Percentiles rank a stretch among this genome's conserved stretches.
Evolutionary conservation across 129 eudicot species (phyloP).

Genomic region (Escallonia rubra): DNA sequence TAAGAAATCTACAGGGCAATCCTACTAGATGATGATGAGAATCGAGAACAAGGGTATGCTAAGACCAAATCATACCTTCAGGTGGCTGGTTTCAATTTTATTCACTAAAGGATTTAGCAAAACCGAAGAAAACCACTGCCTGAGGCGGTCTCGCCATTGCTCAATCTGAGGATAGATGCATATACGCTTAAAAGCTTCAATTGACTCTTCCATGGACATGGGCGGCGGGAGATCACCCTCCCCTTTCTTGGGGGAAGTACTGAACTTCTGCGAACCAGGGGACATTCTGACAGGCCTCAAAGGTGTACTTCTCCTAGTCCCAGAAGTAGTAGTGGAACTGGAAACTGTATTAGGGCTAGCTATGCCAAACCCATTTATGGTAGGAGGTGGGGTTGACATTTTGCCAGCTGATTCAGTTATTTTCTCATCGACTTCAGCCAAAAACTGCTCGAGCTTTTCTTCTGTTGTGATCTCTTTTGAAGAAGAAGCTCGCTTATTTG

Average conservation of each 20-base stretch:
- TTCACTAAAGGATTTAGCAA: slow-evolving; percentile 67
- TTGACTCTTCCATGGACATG: slow-evolving; percentile 91
- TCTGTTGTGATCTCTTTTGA: slow-evolving; percentile 72
- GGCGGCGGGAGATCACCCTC: slow-evolving; percentile 89
- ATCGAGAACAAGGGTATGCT: not conserved
- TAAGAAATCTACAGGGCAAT: too few species aligned
- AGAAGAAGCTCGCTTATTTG: slow-evolving; percentile 57
- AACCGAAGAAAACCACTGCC: slow-evolving; percentile 94
- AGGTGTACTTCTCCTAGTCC: slow-evolving; percentile 86
- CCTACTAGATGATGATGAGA: not conserved
- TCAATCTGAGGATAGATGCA: slow-evolving; percentile 93
- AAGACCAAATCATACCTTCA: slow-evolving; percentile 44
- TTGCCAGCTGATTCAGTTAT: slow-evolving; percentile 74
- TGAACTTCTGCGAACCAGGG: slow-evolving; percentile 89
- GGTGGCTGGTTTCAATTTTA: slow-evolving; percentile 77
- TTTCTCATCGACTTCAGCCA: slow-evolving; percentile 83
- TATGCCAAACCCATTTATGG: slow-evolving; percentile 52
- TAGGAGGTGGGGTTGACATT: slow-evolving; percentile 83
- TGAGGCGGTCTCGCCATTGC: slow-evolving; percentile 85
- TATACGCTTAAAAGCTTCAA: slow-evolving; percentile 62
- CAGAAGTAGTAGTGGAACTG: slow-evolving; percentile 56
- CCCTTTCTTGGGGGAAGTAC: slow-evolving; percentile 91
- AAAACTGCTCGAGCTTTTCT: slow-evolving; percentile 64
- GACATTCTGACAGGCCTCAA: slow-evolving; percentile 96
- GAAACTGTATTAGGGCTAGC: slow-evolving; percentile 62